Percentiles rank a stretch among this genome's conserved stretches.
These are phyloP conservation scores for Thelonectria discophora DNA, from an alignment of 2,329 filamentous ascomycete genomes.

Conservation along the genomic window DNA sequence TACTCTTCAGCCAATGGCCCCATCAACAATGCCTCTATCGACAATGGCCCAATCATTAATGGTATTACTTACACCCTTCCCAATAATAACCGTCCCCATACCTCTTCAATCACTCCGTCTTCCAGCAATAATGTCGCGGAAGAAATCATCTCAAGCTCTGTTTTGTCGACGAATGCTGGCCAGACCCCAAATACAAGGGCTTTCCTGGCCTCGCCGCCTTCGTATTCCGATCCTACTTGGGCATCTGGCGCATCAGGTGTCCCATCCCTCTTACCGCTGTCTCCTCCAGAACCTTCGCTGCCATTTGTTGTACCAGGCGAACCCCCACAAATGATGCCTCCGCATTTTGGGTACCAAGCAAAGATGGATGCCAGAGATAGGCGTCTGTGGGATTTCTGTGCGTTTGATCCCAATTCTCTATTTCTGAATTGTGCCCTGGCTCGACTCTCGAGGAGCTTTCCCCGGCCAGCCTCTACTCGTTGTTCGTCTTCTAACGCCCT, in stretches of 20 bases:
- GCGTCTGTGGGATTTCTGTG: conserved; percentile 49
- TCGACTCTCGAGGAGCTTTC: not conserved
- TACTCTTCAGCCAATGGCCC: too few species aligned
- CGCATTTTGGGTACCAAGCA: conserved; percentile 45
- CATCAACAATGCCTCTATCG: too few species aligned
- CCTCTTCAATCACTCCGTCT: too few species aligned
- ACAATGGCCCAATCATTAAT: too few species aligned
- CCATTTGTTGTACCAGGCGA: conserved; percentile 29
- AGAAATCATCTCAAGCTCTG: conserved; percentile 26
- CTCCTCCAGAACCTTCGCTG: conserved; percentile 20
- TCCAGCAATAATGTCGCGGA: conserved; percentile 23
- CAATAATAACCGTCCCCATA: too few species aligned
- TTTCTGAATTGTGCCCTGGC: not conserved
- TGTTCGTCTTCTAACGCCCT: conserved; percentile 17
- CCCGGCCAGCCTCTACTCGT: not conserved
- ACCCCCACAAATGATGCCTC: conserved; percentile 41
- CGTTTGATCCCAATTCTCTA: conserved; percentile 27
- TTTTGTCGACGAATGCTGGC: conserved; percentile 10
- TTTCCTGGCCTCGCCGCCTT: conserved; percentile 22
- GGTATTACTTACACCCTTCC: too few species aligned
- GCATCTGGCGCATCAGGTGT: conserved; percentile 23
- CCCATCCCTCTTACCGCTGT: conserved; percentile 17
- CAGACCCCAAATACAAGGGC: conserved; percentile 26
- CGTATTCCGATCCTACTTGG: conserved; percentile 21
- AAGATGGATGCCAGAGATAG: conserved; percentile 48